Evolutionary conservation across 257 asterid genomes (phyloP), one percentile per base, ranked within the genome.

Genomic region (Hygrophila difformis): DNA sequence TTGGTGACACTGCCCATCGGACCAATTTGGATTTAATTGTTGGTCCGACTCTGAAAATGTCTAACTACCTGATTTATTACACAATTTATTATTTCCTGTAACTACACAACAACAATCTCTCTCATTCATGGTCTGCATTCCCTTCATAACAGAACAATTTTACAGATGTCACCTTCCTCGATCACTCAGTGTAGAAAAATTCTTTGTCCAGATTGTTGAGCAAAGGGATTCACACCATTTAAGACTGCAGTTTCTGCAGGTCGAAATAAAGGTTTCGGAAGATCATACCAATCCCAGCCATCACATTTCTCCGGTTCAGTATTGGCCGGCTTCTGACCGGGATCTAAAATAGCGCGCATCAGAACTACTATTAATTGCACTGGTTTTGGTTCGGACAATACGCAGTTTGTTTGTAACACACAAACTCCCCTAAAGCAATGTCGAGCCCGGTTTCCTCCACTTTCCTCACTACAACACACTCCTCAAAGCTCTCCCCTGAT

Each of bases 211-310:
- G 39, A 29, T 39, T 61, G 17, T 48, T 24, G 0, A 63, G 56
- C 8, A 79, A 82, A 18, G 84, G 84, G 47, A n/a, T 53, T 58
- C 22, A 73, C 53, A 41, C 91, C 89, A 31, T 57, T 63, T 17
- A 14, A 56, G 12, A 75, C 59, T 63, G 80, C 73, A 17, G 41
- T 39, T 53, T 78, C 59, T 3, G 81, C 61, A 0, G 87, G 69
- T 41, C 31, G 50, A 24, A 84, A 75, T 8, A 84, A 66, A 1
- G 93, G 95, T 24, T 72, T 51, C 0, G 95, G 95, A 16, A 78
- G 91, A 56, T 76, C 37, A 45, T 78, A 78, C 94, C 92, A 85
- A 60, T 74, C 75, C 94, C 96, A 85, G 29, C 94, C 88, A 16
- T 69, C 76, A 43, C 92, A 78, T 53, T 79, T 85, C 14, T 82